A percentile compares a stretch with the other conserved stretches of the same genome.
phyloP scores from a whole-genome alignment of 371 early-diverging fungal genomes.

The Mortierella sp. region DNA sequence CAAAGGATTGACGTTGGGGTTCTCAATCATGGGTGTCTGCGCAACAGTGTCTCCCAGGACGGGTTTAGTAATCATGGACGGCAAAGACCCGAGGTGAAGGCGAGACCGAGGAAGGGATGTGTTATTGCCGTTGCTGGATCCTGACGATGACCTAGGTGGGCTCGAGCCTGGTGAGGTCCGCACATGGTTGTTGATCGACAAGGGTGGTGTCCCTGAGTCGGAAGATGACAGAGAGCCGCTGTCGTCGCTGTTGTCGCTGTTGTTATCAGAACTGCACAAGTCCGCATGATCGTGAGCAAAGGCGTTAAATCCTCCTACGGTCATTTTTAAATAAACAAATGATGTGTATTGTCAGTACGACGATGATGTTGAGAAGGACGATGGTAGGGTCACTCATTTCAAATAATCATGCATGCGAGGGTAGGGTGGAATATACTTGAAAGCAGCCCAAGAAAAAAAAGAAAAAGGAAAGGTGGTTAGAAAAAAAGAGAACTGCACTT shows the following conservation, averaged over 20 bases:
- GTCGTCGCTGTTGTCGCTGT: not conserved
- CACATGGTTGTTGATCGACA: not conserved
- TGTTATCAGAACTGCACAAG: conserved; percentile 19
- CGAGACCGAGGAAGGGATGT: conserved; percentile 35
- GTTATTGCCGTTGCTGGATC: not conserved
- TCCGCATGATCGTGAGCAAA: conserved; percentile 30
- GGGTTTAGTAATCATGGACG: conserved; percentile 25
- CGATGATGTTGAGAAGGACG: not conserved
- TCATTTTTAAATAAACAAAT: not conserved
- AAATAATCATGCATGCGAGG: not conserved
- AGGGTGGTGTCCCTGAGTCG: not conserved
- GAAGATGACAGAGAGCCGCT: not conserved
- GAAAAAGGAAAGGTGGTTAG: not conserved
- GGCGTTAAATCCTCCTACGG: conserved; percentile 44
- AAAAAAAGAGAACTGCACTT: not conserved
- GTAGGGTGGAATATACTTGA: not conserved
- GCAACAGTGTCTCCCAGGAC: conserved; percentile 4
- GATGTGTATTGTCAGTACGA: not conserved
- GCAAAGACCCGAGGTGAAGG: conserved; percentile 57
- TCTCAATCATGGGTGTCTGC: conserved; percentile 54
- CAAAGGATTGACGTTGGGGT: conserved; percentile 49
- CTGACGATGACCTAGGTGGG: not conserved
- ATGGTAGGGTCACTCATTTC: conserved; percentile 5
- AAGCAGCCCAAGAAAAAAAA: not conserved
- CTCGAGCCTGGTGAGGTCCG: conserved; percentile 5